These are phyloP conservation scores for Hydrangea macrophylla DNA, from an alignment of 148 eudicot genomes.

Conservation along the genomic window DNA sequence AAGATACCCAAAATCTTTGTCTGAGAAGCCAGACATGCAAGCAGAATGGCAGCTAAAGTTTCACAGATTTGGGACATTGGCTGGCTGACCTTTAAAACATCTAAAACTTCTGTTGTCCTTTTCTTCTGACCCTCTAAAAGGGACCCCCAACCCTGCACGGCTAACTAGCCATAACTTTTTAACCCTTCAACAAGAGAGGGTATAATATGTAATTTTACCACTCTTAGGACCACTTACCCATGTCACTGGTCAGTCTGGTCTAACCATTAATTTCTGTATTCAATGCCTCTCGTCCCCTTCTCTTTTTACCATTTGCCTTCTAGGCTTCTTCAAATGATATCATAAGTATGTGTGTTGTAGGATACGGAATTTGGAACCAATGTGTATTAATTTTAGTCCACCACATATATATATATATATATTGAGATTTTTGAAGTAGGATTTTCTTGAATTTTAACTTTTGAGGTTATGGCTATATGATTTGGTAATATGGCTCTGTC, in stretches of 20 bases:
- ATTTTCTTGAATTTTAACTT: no score
- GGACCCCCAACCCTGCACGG: neutral
- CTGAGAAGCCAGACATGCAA: no score
- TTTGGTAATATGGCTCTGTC: no score
- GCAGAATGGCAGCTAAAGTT: no score
- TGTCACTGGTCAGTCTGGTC: neutral
- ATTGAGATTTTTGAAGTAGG: neutral
- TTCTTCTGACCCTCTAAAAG: conserved; percentile 17
- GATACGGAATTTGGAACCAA: neutral
- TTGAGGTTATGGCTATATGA: no score
- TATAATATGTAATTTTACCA: conserved; percentile 1
- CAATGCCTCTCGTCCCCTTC: conserved; percentile 2
- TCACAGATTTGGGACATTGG: conserved; percentile 25
- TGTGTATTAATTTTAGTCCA: neutral
- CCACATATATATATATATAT: no score
- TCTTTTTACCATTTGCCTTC: conserved; percentile 6
- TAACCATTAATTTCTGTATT: conserved; percentile 4
- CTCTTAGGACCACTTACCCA: conserved; percentile 25
- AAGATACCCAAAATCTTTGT: conserved; percentile 27
- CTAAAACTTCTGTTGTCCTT: conserved; percentile 14
- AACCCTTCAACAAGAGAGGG: neutral
- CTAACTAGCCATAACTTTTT: neutral
- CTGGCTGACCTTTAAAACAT: conserved; percentile 12
- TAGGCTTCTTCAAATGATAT: neutral
- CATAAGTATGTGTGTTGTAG: neutral